A percentile compares a stretch with the other conserved stretches of the same genome.
Evolutionary conservation across 192 early-diverging fungal species (phyloP).

Genomic region (Gryganskiella cystojenkinii): DNA sequence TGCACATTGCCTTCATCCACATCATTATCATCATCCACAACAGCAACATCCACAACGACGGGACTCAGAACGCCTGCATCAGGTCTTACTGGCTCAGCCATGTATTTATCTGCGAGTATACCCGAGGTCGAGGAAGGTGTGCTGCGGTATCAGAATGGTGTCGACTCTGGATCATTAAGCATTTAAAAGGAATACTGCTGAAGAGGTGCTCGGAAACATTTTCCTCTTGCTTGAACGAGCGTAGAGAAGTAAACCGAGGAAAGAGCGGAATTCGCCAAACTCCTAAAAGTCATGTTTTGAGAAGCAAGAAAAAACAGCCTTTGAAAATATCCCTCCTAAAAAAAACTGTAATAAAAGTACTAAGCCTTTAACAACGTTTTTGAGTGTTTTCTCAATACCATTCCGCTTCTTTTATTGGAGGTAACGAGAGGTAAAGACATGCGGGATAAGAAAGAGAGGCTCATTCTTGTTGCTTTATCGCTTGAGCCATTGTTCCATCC

Average conservation of each 20-base stretch:
- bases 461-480: neutral
- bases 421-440: too few species aligned
- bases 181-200: neutral
- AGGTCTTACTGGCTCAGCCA: slow-evolving; percentile 20
- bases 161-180: slow-evolving; percentile 40
- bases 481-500: slow-evolving; percentile 55
- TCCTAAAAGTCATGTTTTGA: too few species aligned
- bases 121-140: slow-evolving; percentile 50
- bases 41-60: neutral
- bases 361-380: too few species aligned
- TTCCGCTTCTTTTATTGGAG: too few species aligned
- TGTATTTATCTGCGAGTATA: slow-evolving; percentile 43
- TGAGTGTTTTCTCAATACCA: too few species aligned
- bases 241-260: too few species aligned
- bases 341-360: too few species aligned
- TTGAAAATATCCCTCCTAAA: too few species aligned
- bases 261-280: too few species aligned
- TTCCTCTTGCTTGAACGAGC: too few species aligned
- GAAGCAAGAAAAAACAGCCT: too few species aligned
- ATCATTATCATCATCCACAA: neutral
- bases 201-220: too few species aligned
- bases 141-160: slow-evolving; percentile 48
- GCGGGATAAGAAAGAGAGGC: neutral
- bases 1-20: neutral
- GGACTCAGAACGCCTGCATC: neutral